Conservation (phyloP, 345 rosid genomes). For the Salix arbutifolia region DNA sequence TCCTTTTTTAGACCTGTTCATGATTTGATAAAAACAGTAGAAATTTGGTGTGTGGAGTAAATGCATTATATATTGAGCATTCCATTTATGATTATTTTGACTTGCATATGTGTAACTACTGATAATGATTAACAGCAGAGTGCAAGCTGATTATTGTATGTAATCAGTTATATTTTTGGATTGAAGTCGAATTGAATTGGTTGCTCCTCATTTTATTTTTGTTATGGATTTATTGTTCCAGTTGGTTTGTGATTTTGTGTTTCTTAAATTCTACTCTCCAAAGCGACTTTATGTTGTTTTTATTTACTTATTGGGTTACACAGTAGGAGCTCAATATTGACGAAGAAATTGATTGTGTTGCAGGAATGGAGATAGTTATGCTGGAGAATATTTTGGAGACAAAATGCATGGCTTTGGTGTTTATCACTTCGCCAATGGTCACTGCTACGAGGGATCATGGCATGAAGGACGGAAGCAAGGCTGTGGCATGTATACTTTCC, state of each 20-base stretch:
- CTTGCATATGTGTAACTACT: neutral
- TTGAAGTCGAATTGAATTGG: neutral
- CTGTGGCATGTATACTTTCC: conserved; percentile 70
- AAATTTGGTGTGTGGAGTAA: neutral
- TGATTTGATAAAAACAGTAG: neutral
- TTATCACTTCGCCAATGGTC: conserved; percentile 84
- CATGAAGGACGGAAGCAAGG: conserved; percentile 96
- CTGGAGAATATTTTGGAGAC: conserved; percentile 91
- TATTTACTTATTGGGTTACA: neutral
- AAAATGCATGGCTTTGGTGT: conserved; percentile 92
- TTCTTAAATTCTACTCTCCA: neutral
- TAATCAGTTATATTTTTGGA: neutral
- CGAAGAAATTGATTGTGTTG: conserved; percentile 20
- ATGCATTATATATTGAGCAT: neutral
- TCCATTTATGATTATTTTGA: neutral
- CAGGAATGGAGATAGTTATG: conserved; percentile 90
- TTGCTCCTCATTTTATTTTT: neutral
- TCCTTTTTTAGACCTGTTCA: neutral
- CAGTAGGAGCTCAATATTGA: neutral
- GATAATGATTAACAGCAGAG: neutral
- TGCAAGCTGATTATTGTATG: neutral
- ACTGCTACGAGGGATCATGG: conserved; percentile 94
- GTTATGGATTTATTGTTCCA: neutral
- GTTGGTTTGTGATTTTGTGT: neutral
- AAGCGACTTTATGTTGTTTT: neutral